These are phyloP conservation scores for Vigna nakashimae DNA, from an alignment of 306 rosid genomes.

Conservation along the genomic window DNA sequence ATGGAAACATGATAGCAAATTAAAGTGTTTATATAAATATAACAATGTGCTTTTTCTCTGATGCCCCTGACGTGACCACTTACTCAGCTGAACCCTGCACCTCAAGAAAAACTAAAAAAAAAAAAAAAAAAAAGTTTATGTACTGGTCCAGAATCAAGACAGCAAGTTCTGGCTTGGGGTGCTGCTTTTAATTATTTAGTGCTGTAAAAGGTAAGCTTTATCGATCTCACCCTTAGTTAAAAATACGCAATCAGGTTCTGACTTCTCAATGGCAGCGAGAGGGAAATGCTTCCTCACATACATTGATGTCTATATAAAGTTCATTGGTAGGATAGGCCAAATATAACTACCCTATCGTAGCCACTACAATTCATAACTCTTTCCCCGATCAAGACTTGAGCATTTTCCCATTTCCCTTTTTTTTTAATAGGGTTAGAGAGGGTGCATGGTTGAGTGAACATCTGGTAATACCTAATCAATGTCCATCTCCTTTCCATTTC, in stretches of 20 bases:
- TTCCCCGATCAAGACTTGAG: neutral
- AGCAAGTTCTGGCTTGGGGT: constrained; percentile 34
- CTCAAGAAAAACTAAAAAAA: neutral
- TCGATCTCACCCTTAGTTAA: neutral
- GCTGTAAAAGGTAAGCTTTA: constrained; percentile 27
- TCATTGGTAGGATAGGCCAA: constrained; percentile 29
- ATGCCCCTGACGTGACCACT: constrained; percentile 52
- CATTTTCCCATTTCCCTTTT: neutral
- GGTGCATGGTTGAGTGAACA: neutral
- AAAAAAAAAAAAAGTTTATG: neutral
- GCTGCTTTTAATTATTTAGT: constrained; percentile 22
- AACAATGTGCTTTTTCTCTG: constrained; percentile 22
- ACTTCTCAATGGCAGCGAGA: constrained; percentile 35
- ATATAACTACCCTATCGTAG: constrained; percentile 42
- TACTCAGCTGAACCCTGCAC: constrained; percentile 38
- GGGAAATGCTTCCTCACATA: constrained; percentile 5
- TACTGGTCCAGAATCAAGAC: constrained; percentile 7
- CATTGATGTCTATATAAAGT: neutral
- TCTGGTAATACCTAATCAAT: neutral
- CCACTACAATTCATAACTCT: neutral
- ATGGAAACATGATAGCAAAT: constrained; percentile 27
- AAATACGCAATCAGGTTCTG: constrained; percentile 37
- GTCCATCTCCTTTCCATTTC: neutral
- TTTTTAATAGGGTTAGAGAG: neutral
- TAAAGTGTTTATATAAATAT: neutral